phyloP scores from a whole-genome alignment of 192 early-diverging fungal genomes.

The Coemansia sp. region DNA sequence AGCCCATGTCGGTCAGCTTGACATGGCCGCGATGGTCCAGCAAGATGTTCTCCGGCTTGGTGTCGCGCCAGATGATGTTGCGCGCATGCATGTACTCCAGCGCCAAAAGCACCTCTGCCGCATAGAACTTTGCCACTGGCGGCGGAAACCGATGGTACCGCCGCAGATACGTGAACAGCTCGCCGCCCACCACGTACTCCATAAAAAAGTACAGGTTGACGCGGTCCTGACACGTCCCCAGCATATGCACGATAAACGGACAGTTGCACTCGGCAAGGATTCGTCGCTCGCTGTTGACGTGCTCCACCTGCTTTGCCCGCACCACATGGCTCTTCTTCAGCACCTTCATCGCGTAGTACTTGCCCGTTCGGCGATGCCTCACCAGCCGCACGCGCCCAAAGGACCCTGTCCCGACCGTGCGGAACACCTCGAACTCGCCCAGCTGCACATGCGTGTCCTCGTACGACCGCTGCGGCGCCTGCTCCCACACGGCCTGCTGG shows the following conservation, averaged over 20 bases:
- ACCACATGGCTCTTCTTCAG: constrained; percentile 92
- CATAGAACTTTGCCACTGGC: constrained; percentile 85
- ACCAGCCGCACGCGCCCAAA: constrained; percentile 96
- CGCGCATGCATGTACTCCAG: constrained; percentile 86
- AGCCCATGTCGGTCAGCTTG: constrained; percentile 87
- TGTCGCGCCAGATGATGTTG: constrained; percentile 87
- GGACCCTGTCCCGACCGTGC: constrained; percentile 92
- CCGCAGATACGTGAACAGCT: constrained; percentile 76
- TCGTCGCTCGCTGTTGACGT: constrained; percentile 94
- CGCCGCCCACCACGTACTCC: constrained; percentile 94
- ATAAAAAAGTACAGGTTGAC: constrained; percentile 91
- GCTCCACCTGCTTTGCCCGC: constrained; percentile 93
- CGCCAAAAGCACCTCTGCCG: constrained; percentile 81
- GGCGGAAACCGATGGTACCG: constrained; percentile 82
- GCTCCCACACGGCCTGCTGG: not conserved
- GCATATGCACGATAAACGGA: constrained; percentile 89
- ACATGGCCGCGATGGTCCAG: constrained; percentile 73
- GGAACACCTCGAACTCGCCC: constrained; percentile 76
- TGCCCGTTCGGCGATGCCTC: constrained; percentile 69
- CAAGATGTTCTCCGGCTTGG: constrained; percentile 87
- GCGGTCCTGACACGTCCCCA: constrained; percentile 92
- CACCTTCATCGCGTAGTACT: constrained; percentile 97
- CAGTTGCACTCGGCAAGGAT: constrained; percentile 85
- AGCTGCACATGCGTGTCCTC: constrained; percentile 58
- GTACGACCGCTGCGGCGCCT: constrained; percentile 22